These are phyloP conservation scores for Fagopyrum homotropicum DNA, from an alignment of 148 eudicot species.

Conservation along the genomic window DNA sequence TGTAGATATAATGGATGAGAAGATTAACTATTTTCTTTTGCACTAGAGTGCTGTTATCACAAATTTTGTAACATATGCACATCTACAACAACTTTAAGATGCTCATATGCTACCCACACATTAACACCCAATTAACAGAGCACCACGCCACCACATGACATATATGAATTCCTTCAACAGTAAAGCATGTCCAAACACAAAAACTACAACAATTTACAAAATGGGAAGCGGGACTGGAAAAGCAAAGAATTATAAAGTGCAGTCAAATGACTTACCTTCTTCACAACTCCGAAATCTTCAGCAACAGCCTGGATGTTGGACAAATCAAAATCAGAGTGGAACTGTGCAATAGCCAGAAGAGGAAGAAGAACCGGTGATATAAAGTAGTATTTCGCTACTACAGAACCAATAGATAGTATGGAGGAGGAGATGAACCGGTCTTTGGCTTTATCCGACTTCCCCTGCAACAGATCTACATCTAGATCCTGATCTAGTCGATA, in stretches of 20 bases:
- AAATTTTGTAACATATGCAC: neutral
- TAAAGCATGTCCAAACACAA: neutral
- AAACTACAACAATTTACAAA: neutral
- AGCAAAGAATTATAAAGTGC: neutral
- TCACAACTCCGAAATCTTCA: slow-evolving; percentile 84
- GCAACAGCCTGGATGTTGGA: slow-evolving; percentile 56
- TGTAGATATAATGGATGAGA: slow-evolving; percentile 3
- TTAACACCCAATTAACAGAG: neutral
- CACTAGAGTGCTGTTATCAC: neutral
- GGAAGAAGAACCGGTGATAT: no score
- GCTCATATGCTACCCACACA: neutral
- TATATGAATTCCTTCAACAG: neutral
- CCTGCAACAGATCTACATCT: no score
- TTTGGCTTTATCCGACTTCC: no score
- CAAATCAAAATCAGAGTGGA: slow-evolving; percentile 1
- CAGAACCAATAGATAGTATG: no score
- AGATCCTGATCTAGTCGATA: no score
- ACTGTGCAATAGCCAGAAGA: neutral
- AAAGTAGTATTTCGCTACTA: no score
- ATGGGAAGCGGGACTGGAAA: neutral
- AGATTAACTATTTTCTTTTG: neutral
- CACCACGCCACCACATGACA: neutral
- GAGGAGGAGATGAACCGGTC: no score
- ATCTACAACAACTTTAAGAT: neutral
- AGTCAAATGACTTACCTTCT: slow-evolving; percentile 53